Evolutionary conservation across 2,329 filamentous ascomycete genomes (phyloP).

Genomic region (Colletotrichum orchidophilum): DNA sequence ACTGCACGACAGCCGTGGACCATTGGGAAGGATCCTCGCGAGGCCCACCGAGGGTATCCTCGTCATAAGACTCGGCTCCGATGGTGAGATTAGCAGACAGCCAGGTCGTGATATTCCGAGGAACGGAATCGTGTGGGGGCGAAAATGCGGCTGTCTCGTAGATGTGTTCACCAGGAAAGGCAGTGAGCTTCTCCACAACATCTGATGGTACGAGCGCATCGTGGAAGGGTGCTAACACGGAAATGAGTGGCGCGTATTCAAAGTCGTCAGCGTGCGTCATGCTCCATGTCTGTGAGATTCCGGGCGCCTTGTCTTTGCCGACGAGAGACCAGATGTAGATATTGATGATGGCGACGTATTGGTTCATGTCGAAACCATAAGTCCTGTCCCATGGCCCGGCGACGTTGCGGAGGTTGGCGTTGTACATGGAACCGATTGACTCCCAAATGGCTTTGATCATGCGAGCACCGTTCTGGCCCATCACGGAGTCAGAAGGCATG

Average conservation of each 20-base stretch:
- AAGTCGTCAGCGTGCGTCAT: slow-evolving; percentile 69
- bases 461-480: slow-evolving; percentile 58
- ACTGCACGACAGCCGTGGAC: slow-evolving; percentile 68
- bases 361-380: slow-evolving; percentile 72
- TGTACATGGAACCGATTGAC: slow-evolving; percentile 61
- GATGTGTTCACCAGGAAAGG: slow-evolving; percentile 62
- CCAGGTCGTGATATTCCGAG: slow-evolving; percentile 68
- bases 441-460: slow-evolving; percentile 66
- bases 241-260: slow-evolving; percentile 64
- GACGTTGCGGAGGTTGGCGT: slow-evolving; percentile 66
- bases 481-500: slow-evolving; percentile 59
- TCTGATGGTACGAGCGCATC: slow-evolving; percentile 53
- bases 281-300: slow-evolving; percentile 42
- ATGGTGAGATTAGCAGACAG: slow-evolving; percentile 66
- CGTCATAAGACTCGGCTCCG: slow-evolving; percentile 65
- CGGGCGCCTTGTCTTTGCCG: slow-evolving; percentile 53
- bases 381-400: slow-evolving; percentile 72
- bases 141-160: slow-evolving; percentile 63
- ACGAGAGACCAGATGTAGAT: slow-evolving; percentile 67
- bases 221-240: slow-evolving; percentile 61
- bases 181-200: slow-evolving; percentile 49
- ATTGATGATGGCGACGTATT: slow-evolving; percentile 65
- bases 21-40: slow-evolving; percentile 60
- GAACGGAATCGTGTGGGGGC: slow-evolving; percentile 65
- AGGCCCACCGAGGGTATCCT: slow-evolving; percentile 64